Percentiles rank a stretch among this genome's conserved stretches.
These are phyloP conservation scores for Sporothrix sp. DNA, from an alignment of 2,329 filamentous ascomycete species.

Conservation along the genomic window DNA sequence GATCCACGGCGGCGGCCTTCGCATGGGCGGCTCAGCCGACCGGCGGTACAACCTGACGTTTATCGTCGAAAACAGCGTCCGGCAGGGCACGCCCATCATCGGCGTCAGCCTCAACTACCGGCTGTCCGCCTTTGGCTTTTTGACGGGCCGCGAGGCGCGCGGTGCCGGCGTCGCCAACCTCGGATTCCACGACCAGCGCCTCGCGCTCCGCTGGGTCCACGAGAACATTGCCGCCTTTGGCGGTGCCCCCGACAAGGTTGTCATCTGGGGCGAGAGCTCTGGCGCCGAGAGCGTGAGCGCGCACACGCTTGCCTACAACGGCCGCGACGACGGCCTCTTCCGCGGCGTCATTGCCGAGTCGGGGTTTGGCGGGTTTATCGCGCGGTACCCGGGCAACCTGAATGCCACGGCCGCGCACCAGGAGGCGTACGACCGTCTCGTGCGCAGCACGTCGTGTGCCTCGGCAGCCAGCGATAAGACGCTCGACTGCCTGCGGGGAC, in stretches of 20 bases:
- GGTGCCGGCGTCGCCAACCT: conserved; percentile 38
- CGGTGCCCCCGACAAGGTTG: conserved; percentile 37
- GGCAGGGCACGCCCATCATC: conserved; percentile 36
- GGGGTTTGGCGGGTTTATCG: conserved; percentile 12
- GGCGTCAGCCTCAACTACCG: conserved; percentile 39
- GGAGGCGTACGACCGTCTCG: conserved; percentile 18
- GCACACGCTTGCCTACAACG: conserved; percentile 42
- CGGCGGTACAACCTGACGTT: conserved; percentile 50
- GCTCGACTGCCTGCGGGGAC: conserved; percentile 23
- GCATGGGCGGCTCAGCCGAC: conserved; percentile 33
- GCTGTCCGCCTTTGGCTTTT: conserved; percentile 42
- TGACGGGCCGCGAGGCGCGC: conserved; percentile 34
- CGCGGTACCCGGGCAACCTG: conserved; percentile 26
- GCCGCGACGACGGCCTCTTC: conserved; percentile 41
- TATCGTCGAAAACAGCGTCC: conserved; percentile 38
- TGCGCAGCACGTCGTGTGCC: conserved; percentile 6
- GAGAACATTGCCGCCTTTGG: conserved; percentile 42
- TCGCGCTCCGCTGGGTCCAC: conserved; percentile 40
- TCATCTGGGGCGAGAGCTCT: conserved; percentile 45
- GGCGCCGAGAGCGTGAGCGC: conserved; percentile 40
- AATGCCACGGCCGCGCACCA: conserved; percentile 22
- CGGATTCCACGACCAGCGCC: conserved; percentile 40
- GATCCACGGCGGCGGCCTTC: conserved; percentile 38
- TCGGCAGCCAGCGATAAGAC: background rate
- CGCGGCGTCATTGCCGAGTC: conserved; percentile 35